Evolutionary conservation across 176 grass and related monocot species (phyloP).

Genomic region (Rhynchospora breviuscula): DNA sequence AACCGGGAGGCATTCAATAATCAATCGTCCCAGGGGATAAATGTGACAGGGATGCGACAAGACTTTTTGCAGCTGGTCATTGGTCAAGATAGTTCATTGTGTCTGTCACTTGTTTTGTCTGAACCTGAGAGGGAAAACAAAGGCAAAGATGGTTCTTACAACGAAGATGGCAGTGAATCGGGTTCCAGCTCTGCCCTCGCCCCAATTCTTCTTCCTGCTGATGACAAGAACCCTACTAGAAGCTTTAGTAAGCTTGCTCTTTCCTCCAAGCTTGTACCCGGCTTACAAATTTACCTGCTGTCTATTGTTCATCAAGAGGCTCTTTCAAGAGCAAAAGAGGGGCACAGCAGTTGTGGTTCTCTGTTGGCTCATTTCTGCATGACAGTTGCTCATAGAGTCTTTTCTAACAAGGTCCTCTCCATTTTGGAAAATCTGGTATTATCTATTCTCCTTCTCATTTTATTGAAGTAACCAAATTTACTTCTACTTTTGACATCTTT

Average conservation of each 20-base stretch:
- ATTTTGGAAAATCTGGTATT: slow-evolving; percentile 77
- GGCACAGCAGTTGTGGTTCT: background rate
- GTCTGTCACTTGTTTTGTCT: slow-evolving; percentile 54
- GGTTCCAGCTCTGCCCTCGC: slow-evolving; percentile 35
- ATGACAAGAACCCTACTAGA: slow-evolving; percentile 39
- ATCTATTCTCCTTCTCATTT: slow-evolving; percentile 16
- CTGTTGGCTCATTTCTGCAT: slow-evolving; percentile 53
- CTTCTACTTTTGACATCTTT: slow-evolving; percentile 20
- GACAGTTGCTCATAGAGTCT: slow-evolving; percentile 76
- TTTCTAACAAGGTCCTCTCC: slow-evolving; percentile 76
- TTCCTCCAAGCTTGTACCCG: slow-evolving; percentile 42
- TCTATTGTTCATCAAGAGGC: slow-evolving; percentile 71
- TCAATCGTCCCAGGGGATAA: slow-evolving; percentile 47
- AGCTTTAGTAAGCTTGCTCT: slow-evolving; percentile 6
- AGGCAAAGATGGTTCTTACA: slow-evolving; percentile 20
- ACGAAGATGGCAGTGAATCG: slow-evolving; percentile 26
- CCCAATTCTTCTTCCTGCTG: slow-evolving; percentile 29
- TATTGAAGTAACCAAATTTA: slow-evolving; percentile 2
- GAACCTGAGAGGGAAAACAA: slow-evolving; percentile 31
- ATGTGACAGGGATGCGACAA: slow-evolving; percentile 86
- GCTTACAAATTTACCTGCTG: slow-evolving; percentile 72
- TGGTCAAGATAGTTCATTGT: slow-evolving; percentile 77
- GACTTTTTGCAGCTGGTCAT: slow-evolving; percentile 85
- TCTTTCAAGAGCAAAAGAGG: slow-evolving; percentile 43
- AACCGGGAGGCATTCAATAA: slow-evolving; percentile 61